Evolutionary conservation across 2,329 filamentous ascomycete genomes (phyloP).

Genomic region (Apiospora pterosperma): DNA sequence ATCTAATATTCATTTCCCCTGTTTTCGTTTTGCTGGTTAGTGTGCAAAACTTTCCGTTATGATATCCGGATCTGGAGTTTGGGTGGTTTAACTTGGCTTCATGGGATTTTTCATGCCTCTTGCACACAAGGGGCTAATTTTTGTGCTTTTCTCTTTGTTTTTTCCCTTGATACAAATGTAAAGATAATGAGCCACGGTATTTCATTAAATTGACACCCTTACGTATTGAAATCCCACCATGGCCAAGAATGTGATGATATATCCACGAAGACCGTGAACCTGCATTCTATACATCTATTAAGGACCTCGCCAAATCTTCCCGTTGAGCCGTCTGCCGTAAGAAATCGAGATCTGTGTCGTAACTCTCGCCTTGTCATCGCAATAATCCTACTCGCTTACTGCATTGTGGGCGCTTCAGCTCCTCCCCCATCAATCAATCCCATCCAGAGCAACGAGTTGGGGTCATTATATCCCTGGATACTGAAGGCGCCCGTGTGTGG

Average conservation of each 20-base stretch:
- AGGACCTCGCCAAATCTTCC: neutral
- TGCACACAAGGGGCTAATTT: neutral
- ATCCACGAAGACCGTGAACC: neutral
- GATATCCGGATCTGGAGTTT: conserved; percentile 2
- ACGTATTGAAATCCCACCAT: neutral
- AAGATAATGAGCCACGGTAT: conserved; percentile 5
- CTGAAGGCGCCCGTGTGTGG: conserved; percentile 35
- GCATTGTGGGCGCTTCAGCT: neutral
- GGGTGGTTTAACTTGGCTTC: neutral
- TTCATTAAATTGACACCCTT: neutral
- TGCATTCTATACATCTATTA: neutral
- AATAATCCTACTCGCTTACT: neutral
- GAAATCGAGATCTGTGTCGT: neutral
- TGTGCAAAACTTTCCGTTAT: neutral
- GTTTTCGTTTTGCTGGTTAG: neutral
- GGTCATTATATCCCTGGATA: conserved; percentile 34
- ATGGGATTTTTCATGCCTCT: neutral
- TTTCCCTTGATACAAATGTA: neutral
- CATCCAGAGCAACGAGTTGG: conserved; percentile 8
- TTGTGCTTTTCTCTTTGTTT: conserved; percentile 6
- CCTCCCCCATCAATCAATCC: neutral
- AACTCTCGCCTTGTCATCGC: neutral
- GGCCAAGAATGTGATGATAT: neutral
- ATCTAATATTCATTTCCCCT: neutral
- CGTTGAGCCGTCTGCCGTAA: neutral